Base-by-base conservation (phyloP, 257 asterid genomes). In the Penstemon davidsonii region DNA sequence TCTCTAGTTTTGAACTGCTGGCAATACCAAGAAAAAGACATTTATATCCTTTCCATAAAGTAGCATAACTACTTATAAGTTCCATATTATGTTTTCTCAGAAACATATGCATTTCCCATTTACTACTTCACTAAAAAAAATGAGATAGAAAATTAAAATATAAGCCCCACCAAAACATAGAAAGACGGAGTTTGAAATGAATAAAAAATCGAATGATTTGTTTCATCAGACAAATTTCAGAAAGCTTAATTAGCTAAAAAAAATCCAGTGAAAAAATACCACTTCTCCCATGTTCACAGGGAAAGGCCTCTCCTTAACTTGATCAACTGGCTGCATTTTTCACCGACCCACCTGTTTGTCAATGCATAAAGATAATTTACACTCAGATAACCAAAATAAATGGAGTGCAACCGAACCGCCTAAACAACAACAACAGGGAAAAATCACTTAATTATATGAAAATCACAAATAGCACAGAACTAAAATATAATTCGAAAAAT, bases 321-420 rank as follows among this genome's bases (percentile, higher is more conserved):
- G 87, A 71, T 71, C 87, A 64, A 79, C 68, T 66, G 73, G 82
- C 66, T 78, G 82, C 84, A 82, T 82, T 67, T 75, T 25, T 42
- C 69, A 52, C 76, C 57, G 62, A 73, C 11, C 39, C 60, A 60
- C 70, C 80, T 59, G 64, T 70, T 49, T 41, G 51, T 36, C 65
- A 78, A 18, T 60, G 62, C 77, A 54, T 12, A 54, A 15, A 56
- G 50, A 5, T 4, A 60, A 60, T 64, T 40, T 51, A 58, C 19
- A 46, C 3, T 38, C 25, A 45, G 18, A 49, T 45, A 45, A 43
- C 62, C 53, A 25, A 63, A 39, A 64, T 6, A 49, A 62, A 46
- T 43, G 45, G 64, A 42, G 39, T 47, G 37, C 33, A 42, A 37
- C 46, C 40, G 49, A 68, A 40, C 11, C 15, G 33, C 39, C 13